Evolutionary conservation across 805 yeast species (phyloP).

Genomic region (Monosporozyma unispora): DNA sequence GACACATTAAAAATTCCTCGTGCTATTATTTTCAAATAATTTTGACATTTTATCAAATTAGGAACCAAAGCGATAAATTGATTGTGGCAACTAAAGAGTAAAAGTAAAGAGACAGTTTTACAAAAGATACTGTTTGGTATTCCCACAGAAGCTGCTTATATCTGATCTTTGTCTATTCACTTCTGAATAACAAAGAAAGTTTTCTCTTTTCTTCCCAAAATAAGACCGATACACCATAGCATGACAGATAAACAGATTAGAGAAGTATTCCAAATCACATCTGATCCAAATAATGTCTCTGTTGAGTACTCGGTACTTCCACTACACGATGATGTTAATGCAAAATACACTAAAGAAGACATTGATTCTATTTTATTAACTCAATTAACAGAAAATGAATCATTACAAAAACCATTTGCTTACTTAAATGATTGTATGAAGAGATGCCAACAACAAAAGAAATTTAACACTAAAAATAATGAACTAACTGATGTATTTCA

Average conservation of each 20-base stretch:
- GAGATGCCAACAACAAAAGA: slow-evolving; percentile 31
- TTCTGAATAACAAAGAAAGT: background rate
- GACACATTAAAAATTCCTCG: no score
- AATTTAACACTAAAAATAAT: slow-evolving; percentile 36
- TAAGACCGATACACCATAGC: background rate
- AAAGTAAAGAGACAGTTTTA: no score
- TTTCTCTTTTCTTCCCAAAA: background rate
- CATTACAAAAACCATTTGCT: slow-evolving; percentile 15
- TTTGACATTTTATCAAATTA: no score
- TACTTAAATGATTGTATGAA: slow-evolving; percentile 25
- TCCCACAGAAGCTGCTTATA: no score
- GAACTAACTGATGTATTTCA: slow-evolving; percentile 35
- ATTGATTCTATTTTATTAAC: slow-evolving; percentile 25
- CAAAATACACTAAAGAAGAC: slow-evolving; percentile 6
- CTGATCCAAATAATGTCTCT: slow-evolving; percentile 15
- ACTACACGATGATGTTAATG: background rate
- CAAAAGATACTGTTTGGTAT: no score
- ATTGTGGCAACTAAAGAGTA: no score
- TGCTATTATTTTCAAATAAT: no score
- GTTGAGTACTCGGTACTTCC: slow-evolving; percentile 4
- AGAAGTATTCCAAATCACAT: slow-evolving; percentile 21
- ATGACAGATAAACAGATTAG: slow-evolving; percentile 11
- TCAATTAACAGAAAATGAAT: slow-evolving; percentile 28
- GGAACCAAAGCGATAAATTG: no score
- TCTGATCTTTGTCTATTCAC: no score